These are phyloP conservation scores for Neodidymelliopsis sp. DNA, from an alignment of 2,329 filamentous ascomycete species.

Conservation along the genomic window DNA sequence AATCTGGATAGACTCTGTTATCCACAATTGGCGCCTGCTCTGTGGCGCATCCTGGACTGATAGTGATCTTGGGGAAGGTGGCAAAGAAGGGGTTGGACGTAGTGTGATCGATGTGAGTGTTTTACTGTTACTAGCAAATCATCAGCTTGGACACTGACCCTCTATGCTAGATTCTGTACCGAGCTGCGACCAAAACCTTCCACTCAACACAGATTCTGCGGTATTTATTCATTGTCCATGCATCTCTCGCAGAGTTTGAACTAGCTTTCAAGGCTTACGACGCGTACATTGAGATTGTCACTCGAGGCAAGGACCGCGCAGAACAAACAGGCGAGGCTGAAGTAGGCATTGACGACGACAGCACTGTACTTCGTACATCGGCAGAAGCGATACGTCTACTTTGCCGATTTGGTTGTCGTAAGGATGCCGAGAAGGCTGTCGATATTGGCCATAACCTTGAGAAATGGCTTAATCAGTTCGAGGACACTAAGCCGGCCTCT, in stretches of 20 bases:
- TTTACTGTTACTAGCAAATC: neutral
- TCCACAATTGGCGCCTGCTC: conserved; percentile 84
- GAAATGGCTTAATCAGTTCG: conserved; percentile 71
- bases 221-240: conserved; percentile 85
- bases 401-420: conserved; percentile 78
- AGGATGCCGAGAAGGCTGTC: conserved; percentile 80
- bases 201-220: conserved; percentile 91
- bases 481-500: conserved; percentile 36
- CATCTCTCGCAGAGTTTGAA: conserved; percentile 89
- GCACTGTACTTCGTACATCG: conserved; percentile 77
- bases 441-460: conserved; percentile 75
- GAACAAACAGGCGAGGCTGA: conserved; percentile 76
- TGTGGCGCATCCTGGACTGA: conserved; percentile 83
- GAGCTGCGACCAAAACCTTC: conserved; percentile 89
- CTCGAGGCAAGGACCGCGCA: conserved; percentile 81
- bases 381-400: conserved; percentile 81
- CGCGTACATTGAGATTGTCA: conserved; percentile 88
- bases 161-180: conserved; percentile 75
- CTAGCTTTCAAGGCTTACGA: conserved; percentile 90
- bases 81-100: conserved; percentile 76
- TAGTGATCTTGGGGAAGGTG: conserved; percentile 80
- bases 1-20: conserved; percentile 77
- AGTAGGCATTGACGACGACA: conserved; percentile 78
- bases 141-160: conserved; percentile 4
- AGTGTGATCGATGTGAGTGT: conserved; percentile 72